Conservation (phyloP, 2,329 filamentous ascomycete genomes). For the Proliferodiscus dingleyae region DNA sequence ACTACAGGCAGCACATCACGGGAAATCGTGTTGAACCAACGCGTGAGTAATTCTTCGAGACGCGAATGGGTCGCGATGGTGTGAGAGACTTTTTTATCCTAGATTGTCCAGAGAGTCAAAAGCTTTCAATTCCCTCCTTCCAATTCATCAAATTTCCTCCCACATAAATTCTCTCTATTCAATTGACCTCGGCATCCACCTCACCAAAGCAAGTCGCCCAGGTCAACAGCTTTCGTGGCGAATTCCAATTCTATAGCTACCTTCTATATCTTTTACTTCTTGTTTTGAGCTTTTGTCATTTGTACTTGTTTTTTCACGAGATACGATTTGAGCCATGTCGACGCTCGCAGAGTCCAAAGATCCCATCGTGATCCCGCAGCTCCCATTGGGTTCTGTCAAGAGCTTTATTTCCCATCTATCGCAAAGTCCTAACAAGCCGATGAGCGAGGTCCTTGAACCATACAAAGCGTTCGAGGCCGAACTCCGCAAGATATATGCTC, state of each 20-base stretch:
- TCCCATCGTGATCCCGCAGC: slow-evolving; percentile 21
- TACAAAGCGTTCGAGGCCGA: slow-evolving; percentile 64
- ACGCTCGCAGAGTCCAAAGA: not conserved
- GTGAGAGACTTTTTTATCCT: not conserved
- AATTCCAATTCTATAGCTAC: not conserved
- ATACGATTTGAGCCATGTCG: slow-evolving; percentile 4
- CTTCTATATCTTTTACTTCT: not conserved
- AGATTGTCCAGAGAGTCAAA: slow-evolving; percentile 4
- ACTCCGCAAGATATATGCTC: slow-evolving; percentile 64
- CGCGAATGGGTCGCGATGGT: not conserved
- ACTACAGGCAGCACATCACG: slow-evolving; percentile 4
- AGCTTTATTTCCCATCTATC: slow-evolving; percentile 45
- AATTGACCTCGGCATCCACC: not conserved
- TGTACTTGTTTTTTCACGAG: not conserved
- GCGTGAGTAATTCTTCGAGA: slow-evolving; percentile 8
- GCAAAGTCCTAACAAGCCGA: slow-evolving; percentile 46
- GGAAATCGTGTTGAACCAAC: slow-evolving; percentile 10
- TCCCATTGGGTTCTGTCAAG: slow-evolving; percentile 24
- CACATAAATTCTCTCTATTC: no score
- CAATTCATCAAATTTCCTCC: no score
- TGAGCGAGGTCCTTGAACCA: slow-evolving; percentile 57
- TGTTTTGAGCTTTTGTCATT: not conserved
- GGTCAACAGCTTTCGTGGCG: no score
- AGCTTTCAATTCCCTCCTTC: slow-evolving; percentile 1
- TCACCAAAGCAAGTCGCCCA: not conserved